Percentiles rank a stretch among this genome's conserved stretches.
Evolutionary conservation across 2,329 filamentous ascomycete genomes (phyloP).

Genomic region (Mariannaea sp.): DNA sequence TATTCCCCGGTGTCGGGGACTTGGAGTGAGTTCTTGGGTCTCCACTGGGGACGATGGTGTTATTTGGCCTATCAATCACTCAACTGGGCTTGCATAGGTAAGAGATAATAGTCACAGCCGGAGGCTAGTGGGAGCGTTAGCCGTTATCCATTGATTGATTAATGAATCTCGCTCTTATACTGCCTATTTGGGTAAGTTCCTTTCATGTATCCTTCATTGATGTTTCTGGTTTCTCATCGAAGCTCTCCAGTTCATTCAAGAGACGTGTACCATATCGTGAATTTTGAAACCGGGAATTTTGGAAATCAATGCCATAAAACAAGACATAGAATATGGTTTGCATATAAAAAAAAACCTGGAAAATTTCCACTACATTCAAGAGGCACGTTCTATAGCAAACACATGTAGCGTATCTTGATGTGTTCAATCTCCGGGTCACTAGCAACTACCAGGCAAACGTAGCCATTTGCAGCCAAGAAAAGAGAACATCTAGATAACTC

Average conservation of each 20-base stretch:
- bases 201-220: background rate
- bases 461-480: background rate
- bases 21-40: constrained; percentile 3
- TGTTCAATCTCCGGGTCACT: background rate
- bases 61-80: constrained; percentile 37
- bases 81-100: constrained; percentile 19
- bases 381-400: too few relatives aligned
- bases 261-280: background rate
- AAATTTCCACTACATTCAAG: too few relatives aligned
- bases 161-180: background rate
- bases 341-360: too few relatives aligned
- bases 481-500: constrained; percentile 17
- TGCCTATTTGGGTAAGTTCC: constrained; percentile 9
- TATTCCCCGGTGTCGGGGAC: constrained; percentile 31
- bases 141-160: background rate
- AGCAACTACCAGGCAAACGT: background rate
- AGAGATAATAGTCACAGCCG: constrained; percentile 5
- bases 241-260: background rate
- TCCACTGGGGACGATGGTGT: constrained; percentile 35
- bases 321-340: too few relatives aligned
- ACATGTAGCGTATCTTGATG: too few relatives aligned
- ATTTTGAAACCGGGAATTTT: background rate
- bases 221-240: background rate
- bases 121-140: constrained; percentile 2
- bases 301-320: background rate